phyloP scores from a whole-genome alignment of 1,284 basidiomycete genomes.

The Fomitopsis palustris region DNA sequence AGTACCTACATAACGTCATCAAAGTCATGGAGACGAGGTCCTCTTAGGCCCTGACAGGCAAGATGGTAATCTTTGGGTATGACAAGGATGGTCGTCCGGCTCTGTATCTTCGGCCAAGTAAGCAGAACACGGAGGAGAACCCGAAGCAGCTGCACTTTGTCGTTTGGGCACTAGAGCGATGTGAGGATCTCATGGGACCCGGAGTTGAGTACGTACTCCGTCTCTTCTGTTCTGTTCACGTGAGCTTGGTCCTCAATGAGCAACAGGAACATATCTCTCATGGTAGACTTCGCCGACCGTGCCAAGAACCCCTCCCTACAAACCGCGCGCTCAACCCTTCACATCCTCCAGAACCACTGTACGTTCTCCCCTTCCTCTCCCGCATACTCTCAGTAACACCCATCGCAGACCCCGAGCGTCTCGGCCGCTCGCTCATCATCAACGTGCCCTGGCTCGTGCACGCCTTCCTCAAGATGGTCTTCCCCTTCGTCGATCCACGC shows the following conservation, averaged over 20 bases:
- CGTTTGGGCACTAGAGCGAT: slow-evolving; percentile 72
- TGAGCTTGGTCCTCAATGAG: slow-evolving; percentile 9
- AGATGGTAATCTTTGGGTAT: slow-evolving; percentile 74
- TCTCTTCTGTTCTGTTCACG: not conserved
- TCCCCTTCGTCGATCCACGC: slow-evolving; percentile 76
- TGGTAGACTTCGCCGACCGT: slow-evolving; percentile 82
- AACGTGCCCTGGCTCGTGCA: slow-evolving; percentile 83
- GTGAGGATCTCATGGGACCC: slow-evolving; percentile 70
- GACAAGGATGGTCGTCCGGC: slow-evolving; percentile 66
- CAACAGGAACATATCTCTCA: slow-evolving; percentile 61
- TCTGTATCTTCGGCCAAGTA: slow-evolving; percentile 77
- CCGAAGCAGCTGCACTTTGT: slow-evolving; percentile 73
- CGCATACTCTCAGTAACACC: slow-evolving; percentile 37
- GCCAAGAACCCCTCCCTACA: slow-evolving; percentile 72
- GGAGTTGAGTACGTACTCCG: slow-evolving; percentile 72
- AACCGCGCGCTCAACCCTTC: slow-evolving; percentile 61
- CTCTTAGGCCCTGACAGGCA: slow-evolving; percentile 64
- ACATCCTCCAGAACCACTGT: slow-evolving; percentile 79
- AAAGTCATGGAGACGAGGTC: not conserved
- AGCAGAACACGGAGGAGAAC: slow-evolving; percentile 79
- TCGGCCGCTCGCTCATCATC: slow-evolving; percentile 80
- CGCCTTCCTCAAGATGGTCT: slow-evolving; percentile 81
- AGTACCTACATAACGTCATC: slow-evolving; percentile 9
- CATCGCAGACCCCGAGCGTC: slow-evolving; percentile 88
- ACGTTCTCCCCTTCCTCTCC: slow-evolving; percentile 36